These are phyloP conservation scores for Russula compacta DNA, from an alignment of 768 basidiomycete genomes.

Conservation along the genomic window DNA sequence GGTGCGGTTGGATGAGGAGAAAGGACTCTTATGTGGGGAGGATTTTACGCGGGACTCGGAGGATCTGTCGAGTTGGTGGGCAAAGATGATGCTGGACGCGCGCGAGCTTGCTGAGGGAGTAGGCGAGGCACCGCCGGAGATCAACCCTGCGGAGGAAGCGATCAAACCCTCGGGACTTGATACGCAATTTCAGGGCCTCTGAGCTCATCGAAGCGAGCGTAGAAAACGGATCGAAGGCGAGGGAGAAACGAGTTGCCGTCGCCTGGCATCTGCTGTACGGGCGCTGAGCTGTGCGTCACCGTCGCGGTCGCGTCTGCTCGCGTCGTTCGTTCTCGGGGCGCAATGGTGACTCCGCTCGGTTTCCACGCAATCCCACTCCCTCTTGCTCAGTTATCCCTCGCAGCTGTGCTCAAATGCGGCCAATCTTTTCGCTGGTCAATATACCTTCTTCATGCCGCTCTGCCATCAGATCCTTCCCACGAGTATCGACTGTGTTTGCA, in stretches of 20 bases:
- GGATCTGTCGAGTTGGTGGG: conserved; percentile 34
- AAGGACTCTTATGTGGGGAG: conserved; percentile 28
- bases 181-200: conserved; percentile 86
- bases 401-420: conserved; percentile 71
- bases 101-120: conserved; percentile 35
- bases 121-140: conserved; percentile 28
- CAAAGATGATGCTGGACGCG: conserved; percentile 40
- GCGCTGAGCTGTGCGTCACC: neutral
- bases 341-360: conserved; percentile 24
- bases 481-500: conserved; percentile 76
- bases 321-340: neutral
- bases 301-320: neutral
- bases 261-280: conserved; percentile 28
- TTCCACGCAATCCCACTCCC: conserved; percentile 56
- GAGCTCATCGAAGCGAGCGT: conserved; percentile 80
- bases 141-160: conserved; percentile 27
- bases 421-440: conserved; percentile 81
- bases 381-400: conserved; percentile 63
- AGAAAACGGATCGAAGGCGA: conserved; percentile 81
- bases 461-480: conserved; percentile 25
- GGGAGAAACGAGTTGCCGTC: conserved; percentile 68
- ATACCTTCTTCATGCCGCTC: conserved; percentile 31
- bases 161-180: conserved; percentile 90
- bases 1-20: conserved; percentile 41
- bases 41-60: conserved; percentile 34